Conservation (phyloP, 805 yeast genomes). For the Myxozyma neotropica region DNA sequence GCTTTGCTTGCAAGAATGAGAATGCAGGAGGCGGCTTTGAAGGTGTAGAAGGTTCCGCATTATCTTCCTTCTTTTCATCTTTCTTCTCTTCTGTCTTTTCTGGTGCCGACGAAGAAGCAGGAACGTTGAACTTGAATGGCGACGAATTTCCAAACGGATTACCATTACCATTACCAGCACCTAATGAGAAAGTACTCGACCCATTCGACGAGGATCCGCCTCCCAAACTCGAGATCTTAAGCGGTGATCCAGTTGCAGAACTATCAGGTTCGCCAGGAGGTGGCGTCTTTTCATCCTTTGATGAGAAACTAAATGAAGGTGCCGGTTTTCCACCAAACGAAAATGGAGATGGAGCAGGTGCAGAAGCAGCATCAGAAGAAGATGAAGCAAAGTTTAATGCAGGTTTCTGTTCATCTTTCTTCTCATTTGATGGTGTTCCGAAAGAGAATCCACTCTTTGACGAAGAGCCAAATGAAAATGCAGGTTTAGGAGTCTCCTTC, state of each 20-base stretch:
- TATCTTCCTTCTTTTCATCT: not conserved
- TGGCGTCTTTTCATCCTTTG: constrained; percentile 10
- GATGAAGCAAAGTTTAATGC: not conserved
- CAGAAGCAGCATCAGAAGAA: not conserved
- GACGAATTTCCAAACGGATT: constrained; percentile 1
- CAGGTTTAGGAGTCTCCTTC: not conserved
- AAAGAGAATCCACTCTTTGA: not conserved
- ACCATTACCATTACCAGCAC: not conserved
- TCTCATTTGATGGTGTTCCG: not conserved
- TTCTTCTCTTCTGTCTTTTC: not conserved
- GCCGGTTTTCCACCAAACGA: constrained; percentile 5
- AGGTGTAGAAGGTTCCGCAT: constrained; percentile 6
- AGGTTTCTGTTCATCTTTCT: not conserved
- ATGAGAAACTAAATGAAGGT: not conserved
- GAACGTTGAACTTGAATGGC: constrained; percentile 28
- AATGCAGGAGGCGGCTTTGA: constrained; percentile 12
- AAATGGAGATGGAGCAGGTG: not conserved
- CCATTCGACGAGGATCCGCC: constrained; percentile 7
- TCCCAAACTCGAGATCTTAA: constrained; percentile 23
- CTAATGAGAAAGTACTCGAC: constrained; percentile 3
- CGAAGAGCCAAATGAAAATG: constrained; percentile 6
- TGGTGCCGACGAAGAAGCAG: constrained; percentile 16
- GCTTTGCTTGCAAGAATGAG: constrained; percentile 18
- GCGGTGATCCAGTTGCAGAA: constrained; percentile 14
- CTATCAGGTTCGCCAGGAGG: constrained; percentile 10